Evolutionary conservation across 176 grass and related monocot species (phyloP).

Genomic region (Tillandsia fasciculata): DNA sequence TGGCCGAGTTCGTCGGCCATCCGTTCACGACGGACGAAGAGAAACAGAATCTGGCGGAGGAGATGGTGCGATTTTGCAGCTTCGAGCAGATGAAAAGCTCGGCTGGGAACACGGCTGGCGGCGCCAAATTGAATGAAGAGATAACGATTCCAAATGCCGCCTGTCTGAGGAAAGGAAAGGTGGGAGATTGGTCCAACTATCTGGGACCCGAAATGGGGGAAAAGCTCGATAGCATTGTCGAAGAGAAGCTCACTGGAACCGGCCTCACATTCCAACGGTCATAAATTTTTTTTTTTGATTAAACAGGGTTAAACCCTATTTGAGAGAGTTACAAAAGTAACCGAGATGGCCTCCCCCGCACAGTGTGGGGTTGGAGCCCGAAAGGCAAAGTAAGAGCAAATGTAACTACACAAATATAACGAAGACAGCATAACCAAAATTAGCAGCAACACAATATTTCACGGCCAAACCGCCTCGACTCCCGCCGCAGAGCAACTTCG

Average conservation of each 20-base stretch:
- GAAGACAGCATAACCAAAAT: too few species aligned
- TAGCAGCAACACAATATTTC: too few species aligned
- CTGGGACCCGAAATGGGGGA: slow-evolving; percentile 24
- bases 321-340: too few species aligned
- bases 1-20: slow-evolving; percentile 34
- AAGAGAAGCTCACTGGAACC: slow-evolving; percentile 30
- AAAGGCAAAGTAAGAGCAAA: too few species aligned
- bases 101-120: slow-evolving; percentile 19
- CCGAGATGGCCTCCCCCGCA: too few species aligned
- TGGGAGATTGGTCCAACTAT: slow-evolving; percentile 42
- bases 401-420: too few species aligned
- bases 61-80: slow-evolving; percentile 19
- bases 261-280: slow-evolving; percentile 17
- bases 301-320: too few species aligned
- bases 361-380: too few species aligned
- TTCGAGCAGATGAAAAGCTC: slow-evolving; percentile 13
- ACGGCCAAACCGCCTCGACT: too few species aligned
- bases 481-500: too few species aligned
- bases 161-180: slow-evolving; percentile 32
- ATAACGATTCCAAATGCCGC: slow-evolving; percentile 23
- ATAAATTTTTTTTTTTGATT: too few species aligned
- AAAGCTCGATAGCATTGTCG: slow-evolving; percentile 24
- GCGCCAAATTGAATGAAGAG: not conserved
- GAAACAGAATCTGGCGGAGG: slow-evolving; percentile 11
- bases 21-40: slow-evolving; percentile 25